Evolutionary conservation across 2,329 filamentous ascomycete genomes (phyloP), one percentile per base, ranked within the genome.

Genomic region (Pseudogymnoascus destructans): DNA sequence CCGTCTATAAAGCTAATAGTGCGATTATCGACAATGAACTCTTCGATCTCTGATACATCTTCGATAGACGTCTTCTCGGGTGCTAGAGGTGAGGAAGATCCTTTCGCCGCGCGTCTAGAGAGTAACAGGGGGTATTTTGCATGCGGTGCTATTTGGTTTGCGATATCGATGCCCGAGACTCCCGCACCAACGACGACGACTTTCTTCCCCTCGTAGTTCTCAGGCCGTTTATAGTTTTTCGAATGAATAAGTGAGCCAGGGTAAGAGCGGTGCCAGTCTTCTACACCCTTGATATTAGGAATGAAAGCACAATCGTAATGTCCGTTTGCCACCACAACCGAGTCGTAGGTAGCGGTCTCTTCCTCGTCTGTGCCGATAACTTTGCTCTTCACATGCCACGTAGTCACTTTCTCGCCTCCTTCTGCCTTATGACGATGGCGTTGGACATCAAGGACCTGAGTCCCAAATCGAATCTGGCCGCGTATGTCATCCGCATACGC

Each of bases 121-220:
- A 56, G 27, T 15, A 56, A 10, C n/a, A 35, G 8, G 9, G 82
- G 84, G 1, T 72, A 71, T 61, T 74, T 71, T 67, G 81, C 83
- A 33, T 82, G 75, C 5, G 73, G 67, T 55, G 77, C 79, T 64
- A 96, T 86, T 68, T 96, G 92, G 1, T 77, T 73, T 13, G 85
- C 85, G 64, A 97, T 89, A 66, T 97, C 92, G 13, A 89, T 73
- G 0, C 89, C 92, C 0, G 89, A 95, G 0, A 90, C 86, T 0
- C 86, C 86, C 65, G 89, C 93, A 8, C 92, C 92, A 0, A 96
- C 82, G 0, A 96, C 78, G 4, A 96, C 71, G 9, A 93, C 87
- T 70, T 88, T 95, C 69, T 87, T 86, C 57, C 74, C 77, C 0
- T 69, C 67, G 65, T 85, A 95, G 0, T 73, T 66, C 15, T 80